These are phyloP conservation scores for Rhizophora mangle DNA, from an alignment of 345 rosid species.

Conservation along the genomic window DNA sequence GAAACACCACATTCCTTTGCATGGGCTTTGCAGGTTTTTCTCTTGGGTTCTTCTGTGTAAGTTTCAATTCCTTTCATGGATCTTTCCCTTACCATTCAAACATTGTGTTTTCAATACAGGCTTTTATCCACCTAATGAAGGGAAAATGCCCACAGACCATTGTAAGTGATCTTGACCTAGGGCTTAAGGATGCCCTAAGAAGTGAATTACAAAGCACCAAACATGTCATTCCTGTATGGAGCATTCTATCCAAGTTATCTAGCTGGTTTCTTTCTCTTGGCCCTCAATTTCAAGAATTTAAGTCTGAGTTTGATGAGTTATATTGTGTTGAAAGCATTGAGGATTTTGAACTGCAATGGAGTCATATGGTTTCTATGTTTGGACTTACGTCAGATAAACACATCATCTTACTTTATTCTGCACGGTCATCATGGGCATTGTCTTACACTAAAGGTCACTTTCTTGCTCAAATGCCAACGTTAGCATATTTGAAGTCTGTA, in stretches of 20 bases:
- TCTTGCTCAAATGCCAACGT: slow-evolving; percentile 63
- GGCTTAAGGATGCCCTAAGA: slow-evolving; percentile 70
- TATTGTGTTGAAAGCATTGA: slow-evolving; percentile 55
- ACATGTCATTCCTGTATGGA: slow-evolving; percentile 65
- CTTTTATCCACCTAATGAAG: slow-evolving; percentile 75
- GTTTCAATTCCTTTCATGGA: slow-evolving; percentile 24
- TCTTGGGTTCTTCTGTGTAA: slow-evolving; percentile 18
- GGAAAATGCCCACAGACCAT: slow-evolving; percentile 76
- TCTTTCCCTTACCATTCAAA: slow-evolving; percentile 34
- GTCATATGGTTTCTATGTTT: slow-evolving; percentile 59
- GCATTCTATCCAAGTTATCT: slow-evolving; percentile 63
- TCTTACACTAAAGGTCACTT: slow-evolving; percentile 60
- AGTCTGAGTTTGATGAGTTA: slow-evolving; percentile 59
- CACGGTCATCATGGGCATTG: slow-evolving; percentile 61
- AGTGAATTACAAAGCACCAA: slow-evolving; percentile 73
- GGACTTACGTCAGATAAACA: slow-evolving; percentile 81
- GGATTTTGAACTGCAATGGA: slow-evolving; percentile 83
- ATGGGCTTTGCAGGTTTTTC: slow-evolving; percentile 91
- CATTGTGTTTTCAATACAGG: slow-evolving; percentile 36
- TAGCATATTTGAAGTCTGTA: slow-evolving; percentile 57
- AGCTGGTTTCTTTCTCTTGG: slow-evolving; percentile 85
- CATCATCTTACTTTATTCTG: slow-evolving; percentile 60
- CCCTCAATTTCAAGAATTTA: slow-evolving; percentile 64
- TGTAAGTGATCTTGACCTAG: slow-evolving; percentile 72
- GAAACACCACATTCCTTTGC: slow-evolving; percentile 62